phyloP scores from a whole-genome alignment of 2,329 filamentous ascomycete species.

The Alternaria angustiovoidea region DNA sequence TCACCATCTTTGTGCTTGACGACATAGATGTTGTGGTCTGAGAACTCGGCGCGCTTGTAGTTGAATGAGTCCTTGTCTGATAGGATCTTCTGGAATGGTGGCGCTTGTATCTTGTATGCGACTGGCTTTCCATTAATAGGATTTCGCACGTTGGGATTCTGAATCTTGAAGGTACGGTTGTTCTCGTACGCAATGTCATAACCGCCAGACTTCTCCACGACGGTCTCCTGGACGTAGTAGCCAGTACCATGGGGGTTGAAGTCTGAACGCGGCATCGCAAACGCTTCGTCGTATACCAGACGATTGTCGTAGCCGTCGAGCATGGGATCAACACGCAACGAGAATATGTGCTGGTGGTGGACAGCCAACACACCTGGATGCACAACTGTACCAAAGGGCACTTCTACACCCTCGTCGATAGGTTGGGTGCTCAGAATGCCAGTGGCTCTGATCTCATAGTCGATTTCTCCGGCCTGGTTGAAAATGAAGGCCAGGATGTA shows the following conservation, averaged over 20 bases:
- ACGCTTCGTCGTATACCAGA: constrained; percentile 61
- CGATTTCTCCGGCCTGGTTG: constrained; percentile 73
- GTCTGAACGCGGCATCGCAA: constrained; percentile 65
- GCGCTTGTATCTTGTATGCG: constrained; percentile 60
- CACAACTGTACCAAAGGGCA: constrained; percentile 73
- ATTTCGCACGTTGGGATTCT: constrained; percentile 56
- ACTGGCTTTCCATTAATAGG: constrained; percentile 59
- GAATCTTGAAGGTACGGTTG: constrained; percentile 60
- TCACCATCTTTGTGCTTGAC: constrained; percentile 66
- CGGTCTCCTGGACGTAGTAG: constrained; percentile 58
- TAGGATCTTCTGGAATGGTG: constrained; percentile 60
- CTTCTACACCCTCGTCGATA: constrained; percentile 69
- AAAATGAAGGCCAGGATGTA: constrained; percentile 77
- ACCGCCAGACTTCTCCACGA: constrained; percentile 58
- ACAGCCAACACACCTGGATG: constrained; percentile 73
- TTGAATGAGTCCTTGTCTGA: constrained; percentile 62
- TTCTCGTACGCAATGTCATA: constrained; percentile 58
- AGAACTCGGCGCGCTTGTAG: constrained; percentile 67
- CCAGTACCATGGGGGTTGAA: constrained; percentile 65
- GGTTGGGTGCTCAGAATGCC: constrained; percentile 73
- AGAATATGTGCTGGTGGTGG: constrained; percentile 81
- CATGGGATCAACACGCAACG: constrained; percentile 58
- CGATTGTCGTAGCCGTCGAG: constrained; percentile 58
- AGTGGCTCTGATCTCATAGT: constrained; percentile 73
- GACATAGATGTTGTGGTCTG: constrained; percentile 67